Conservation (phyloP, 768 basidiomycete species). For the Royoungia palumana region DNA sequence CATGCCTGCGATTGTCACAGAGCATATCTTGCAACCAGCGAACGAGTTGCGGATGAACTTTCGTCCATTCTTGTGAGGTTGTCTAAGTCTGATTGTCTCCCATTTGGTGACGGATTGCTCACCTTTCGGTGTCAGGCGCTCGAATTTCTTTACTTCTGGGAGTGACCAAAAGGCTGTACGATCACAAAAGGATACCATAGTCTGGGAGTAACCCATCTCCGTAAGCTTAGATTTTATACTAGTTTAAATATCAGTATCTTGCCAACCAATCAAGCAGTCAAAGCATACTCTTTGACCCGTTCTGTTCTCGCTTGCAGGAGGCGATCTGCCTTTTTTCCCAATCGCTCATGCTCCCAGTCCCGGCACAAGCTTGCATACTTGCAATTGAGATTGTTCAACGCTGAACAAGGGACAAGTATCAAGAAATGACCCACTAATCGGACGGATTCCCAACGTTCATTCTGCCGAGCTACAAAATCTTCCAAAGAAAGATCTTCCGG, state of each 20-base stretch:
- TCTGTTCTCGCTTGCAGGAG: conserved; percentile 1
- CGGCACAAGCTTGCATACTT: conserved; percentile 7
- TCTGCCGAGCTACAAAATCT: background rate
- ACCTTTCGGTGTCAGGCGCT: conserved; percentile 7
- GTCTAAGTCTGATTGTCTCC: background rate
- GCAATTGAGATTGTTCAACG: background rate
- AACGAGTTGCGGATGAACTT: conserved; percentile 2
- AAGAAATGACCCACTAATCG: background rate
- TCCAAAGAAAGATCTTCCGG: background rate
- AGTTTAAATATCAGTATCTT: background rate
- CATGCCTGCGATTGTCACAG: background rate
- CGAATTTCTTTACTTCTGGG: conserved; percentile 7
- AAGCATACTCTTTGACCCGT: conserved; percentile 4
- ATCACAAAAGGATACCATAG: no score
- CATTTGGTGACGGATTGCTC: background rate
- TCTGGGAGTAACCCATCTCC: background rate
- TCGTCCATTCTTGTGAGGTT: conserved; percentile 7
- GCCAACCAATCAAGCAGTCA: background rate
- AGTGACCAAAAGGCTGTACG: background rate
- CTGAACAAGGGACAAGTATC: background rate
- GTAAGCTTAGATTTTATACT: conserved; percentile 3
- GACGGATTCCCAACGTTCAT: background rate
- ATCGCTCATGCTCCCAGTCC: background rate
- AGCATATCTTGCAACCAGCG: background rate
- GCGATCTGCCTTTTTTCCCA: background rate